A percentile compares a stretch with the other conserved stretches of the same genome.
Evolutionary conservation across 225 moss, liverwort and hornwort species (phyloP).

Genomic region (Asterella californica): DNA sequence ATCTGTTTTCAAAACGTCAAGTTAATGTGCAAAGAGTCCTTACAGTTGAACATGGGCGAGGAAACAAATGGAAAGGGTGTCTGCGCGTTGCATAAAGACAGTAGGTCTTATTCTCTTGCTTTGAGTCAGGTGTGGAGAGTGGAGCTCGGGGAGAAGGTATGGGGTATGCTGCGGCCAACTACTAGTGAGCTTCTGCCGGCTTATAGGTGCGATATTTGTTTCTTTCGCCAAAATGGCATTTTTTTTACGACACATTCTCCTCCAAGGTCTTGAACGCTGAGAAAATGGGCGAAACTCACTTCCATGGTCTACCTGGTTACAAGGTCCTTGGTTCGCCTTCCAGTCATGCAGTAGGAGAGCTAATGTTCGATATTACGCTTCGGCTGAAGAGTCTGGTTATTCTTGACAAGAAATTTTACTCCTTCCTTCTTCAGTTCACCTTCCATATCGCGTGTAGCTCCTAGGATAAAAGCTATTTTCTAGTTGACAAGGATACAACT

Average conservation of each 20-base stretch:
- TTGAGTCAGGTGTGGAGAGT: slow-evolving; percentile 59
- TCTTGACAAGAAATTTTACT: background rate
- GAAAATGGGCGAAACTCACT: background rate
- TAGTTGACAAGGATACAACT: background rate
- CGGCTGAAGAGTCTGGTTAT: background rate
- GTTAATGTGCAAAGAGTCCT: background rate
- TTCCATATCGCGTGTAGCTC: background rate
- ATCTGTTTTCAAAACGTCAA: background rate
- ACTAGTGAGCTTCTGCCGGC: slow-evolving; percentile 52
- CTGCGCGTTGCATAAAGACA: background rate
- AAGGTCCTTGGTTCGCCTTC: background rate
- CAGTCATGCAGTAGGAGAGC: background rate
- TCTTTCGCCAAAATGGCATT: background rate
- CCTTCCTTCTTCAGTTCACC: background rate
- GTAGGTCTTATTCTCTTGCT: background rate
- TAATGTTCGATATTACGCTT: background rate
- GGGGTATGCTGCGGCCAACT: slow-evolving; percentile 73
- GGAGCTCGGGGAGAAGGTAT: slow-evolving; percentile 40
- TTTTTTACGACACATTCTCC: background rate
- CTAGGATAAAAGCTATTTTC: background rate
- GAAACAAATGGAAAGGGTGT: background rate
- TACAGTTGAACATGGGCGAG: background rate
- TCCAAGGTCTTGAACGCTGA: background rate
- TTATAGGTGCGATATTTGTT: slow-evolving; percentile 44
- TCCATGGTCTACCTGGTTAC: background rate